Conservation (phyloP, 192 early-diverging fungal genomes). For the Coemansia sp. region DNA sequence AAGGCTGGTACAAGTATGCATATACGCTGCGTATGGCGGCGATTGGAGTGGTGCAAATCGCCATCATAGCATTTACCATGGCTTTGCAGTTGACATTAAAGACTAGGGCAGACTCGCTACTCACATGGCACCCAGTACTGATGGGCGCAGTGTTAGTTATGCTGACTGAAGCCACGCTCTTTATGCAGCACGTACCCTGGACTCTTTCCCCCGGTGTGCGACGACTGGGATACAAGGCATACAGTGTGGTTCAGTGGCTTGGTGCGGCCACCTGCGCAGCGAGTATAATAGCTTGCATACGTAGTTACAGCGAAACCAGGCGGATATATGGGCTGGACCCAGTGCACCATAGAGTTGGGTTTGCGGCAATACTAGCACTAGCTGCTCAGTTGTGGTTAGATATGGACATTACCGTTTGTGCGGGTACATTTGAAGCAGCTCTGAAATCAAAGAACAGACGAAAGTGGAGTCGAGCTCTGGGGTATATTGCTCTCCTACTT, state of each 20-base stretch:
- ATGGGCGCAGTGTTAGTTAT: slow-evolving; percentile 26
- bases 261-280: neutral
- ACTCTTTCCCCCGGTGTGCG: neutral
- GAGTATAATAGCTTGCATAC: neutral
- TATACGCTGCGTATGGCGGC: neutral
- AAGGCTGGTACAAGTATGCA: too few relatives aligned
- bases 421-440: neutral
- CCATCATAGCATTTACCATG: slow-evolving; percentile 5
- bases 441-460: slow-evolving; percentile 7
- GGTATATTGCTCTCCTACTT: slow-evolving; percentile 9
- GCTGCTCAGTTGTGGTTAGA: slow-evolving; percentile 13
- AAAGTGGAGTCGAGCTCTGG: slow-evolving; percentile 14
- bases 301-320: neutral
- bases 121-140: slow-evolving; percentile 31
- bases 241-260: neutral
- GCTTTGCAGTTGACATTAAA: neutral
- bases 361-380: slow-evolving; percentile 9
- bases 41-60: slow-evolving; percentile 4
- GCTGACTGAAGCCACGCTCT: slow-evolving; percentile 12
- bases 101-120: neutral
- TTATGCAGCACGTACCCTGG: slow-evolving; percentile 21
- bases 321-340: neutral
- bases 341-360: slow-evolving; percentile 10
- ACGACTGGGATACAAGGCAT: neutral
- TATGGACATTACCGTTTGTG: neutral